Evolutionary conservation across 2,329 filamentous ascomycete genomes (phyloP).

Genomic region (Beauveria brongniartii): DNA sequence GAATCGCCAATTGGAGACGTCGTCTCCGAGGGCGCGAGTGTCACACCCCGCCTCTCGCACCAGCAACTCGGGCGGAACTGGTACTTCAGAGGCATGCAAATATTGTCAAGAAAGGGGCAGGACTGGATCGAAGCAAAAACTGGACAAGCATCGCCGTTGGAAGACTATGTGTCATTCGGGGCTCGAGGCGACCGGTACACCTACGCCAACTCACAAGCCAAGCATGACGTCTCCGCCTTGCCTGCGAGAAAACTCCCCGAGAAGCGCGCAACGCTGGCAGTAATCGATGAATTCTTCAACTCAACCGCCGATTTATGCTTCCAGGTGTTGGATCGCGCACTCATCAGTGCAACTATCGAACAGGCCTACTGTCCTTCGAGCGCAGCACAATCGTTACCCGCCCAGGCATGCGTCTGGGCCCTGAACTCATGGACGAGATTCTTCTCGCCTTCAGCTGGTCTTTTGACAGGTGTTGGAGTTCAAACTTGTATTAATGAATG

Average conservation of each 20-base stretch:
- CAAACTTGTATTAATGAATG: background rate
- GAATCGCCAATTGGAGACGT: background rate
- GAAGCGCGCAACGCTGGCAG: background rate
- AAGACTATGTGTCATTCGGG: background rate
- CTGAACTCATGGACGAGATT: conserved; percentile 6
- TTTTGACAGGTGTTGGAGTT: background rate
- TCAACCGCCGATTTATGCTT: background rate
- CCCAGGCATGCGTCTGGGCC: conserved; percentile 14
- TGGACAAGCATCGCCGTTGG: background rate
- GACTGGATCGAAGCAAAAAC: conserved; percentile 12
- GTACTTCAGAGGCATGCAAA: conserved; percentile 14
- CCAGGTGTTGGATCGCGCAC: conserved; percentile 5
- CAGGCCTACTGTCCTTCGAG: conserved; percentile 8
- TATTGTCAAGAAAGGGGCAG: conserved; percentile 10
- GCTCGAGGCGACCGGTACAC: background rate
- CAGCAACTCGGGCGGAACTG: conserved; percentile 6
- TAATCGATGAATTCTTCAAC: background rate
- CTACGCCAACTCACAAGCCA: background rate
- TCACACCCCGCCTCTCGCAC: background rate
- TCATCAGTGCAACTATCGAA: conserved; percentile 4
- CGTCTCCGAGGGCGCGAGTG: background rate
- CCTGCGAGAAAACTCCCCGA: background rate
- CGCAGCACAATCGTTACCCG: background rate
- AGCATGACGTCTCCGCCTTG: background rate
- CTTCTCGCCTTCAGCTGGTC: background rate